Conservation (phyloP, 176 grass and related monocot genomes). For the Lolium rigidum region DNA sequence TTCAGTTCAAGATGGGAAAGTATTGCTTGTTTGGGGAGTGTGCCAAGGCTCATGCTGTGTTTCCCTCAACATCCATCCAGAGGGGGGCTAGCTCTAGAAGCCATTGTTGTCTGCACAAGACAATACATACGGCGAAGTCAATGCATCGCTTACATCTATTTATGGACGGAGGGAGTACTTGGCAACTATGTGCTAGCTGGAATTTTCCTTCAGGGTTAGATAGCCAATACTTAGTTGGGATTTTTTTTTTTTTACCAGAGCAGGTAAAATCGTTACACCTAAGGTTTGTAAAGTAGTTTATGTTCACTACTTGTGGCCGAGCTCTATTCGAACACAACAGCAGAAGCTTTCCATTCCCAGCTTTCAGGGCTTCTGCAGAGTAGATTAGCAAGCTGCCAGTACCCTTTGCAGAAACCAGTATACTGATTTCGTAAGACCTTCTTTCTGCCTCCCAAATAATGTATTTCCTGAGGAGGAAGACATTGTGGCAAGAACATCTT, state of each 20-base stretch:
- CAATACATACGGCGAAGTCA: too few relatives aligned
- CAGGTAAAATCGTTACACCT: conserved; percentile 9
- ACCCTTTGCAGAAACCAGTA: conserved; percentile 21
- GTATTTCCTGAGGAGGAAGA: conserved; percentile 6
- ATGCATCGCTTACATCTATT: too few relatives aligned
- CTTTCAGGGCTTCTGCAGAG: conserved; percentile 19
- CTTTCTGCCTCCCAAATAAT: not conserved
- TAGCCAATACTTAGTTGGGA: not conserved
- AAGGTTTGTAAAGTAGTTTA: conserved; percentile 19
- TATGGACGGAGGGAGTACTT: not conserved
- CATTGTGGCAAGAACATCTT: not conserved
- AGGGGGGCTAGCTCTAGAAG: too few relatives aligned
- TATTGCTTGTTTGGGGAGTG: too few relatives aligned
- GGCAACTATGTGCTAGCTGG: conserved; percentile 25
- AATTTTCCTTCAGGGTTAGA: conserved; percentile 5
- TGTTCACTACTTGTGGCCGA: not conserved
- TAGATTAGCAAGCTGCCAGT: conserved; percentile 18
- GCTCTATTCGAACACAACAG: not conserved
- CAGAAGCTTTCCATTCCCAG: not conserved
- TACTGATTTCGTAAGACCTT: not conserved
- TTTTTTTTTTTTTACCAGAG: not conserved
- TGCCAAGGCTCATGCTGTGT: too few relatives aligned
- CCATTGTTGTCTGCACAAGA: too few relatives aligned
- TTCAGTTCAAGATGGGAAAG: too few relatives aligned
- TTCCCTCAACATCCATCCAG: too few relatives aligned